Evolutionary conservation across 148 eudicot species (phyloP).

Genomic region (Beta vulgaris): DNA sequence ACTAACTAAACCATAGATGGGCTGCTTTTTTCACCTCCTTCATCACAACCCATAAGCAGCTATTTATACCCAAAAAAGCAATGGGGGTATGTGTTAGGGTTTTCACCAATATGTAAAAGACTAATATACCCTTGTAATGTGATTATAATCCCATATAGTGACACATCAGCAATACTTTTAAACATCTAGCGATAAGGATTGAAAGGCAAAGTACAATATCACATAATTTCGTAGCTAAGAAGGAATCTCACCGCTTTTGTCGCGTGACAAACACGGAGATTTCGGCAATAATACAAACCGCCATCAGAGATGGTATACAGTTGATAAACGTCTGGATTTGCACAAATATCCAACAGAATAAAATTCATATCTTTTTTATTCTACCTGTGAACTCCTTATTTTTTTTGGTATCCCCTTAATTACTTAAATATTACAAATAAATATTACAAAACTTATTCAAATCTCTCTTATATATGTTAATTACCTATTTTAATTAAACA

Average conservation of each 20-base stretch:
- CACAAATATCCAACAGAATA: no score
- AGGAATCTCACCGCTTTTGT: conserved; percentile 9
- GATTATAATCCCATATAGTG: not conserved
- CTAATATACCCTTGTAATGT: conserved; percentile 11
- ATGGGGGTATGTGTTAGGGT: conserved; percentile 25
- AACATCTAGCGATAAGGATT: not conserved
- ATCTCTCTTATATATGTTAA: no score
- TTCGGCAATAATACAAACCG: not conserved
- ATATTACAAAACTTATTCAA: no score
- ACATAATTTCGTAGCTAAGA: not conserved
- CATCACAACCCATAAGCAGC: not conserved
- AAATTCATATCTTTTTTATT: no score
- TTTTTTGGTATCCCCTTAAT: no score
- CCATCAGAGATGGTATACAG: not conserved
- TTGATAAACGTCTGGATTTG: no score
- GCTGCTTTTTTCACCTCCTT: not conserved
- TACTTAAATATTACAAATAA: no score
- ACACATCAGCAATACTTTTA: not conserved
- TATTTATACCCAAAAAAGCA: not conserved
- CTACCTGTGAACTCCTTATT: no score
- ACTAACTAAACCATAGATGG: not conserved
- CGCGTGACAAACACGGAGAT: not conserved
- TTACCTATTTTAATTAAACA: no score
- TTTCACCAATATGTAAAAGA: not conserved
- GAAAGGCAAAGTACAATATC: not conserved